Conservation (phyloP, 352 stramenopile genomes). For the Phytophthora pluvialis region DNA sequence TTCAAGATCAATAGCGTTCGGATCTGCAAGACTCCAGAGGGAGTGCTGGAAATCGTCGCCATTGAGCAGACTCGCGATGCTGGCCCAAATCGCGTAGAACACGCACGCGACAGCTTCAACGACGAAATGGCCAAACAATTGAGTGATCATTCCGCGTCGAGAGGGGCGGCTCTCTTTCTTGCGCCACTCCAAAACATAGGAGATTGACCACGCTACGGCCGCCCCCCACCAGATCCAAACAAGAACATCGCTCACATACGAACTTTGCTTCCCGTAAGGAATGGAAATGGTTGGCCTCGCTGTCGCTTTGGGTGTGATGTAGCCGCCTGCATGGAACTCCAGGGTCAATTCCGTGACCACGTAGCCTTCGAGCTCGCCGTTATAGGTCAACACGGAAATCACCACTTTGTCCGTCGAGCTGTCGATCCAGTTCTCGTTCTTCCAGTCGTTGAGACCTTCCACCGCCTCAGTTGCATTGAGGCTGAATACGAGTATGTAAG, state of each 20-base stretch:
- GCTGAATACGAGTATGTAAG: slow-evolving; percentile 34
- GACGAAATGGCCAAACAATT: slow-evolving; percentile 14
- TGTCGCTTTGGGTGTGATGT: slow-evolving; percentile 27
- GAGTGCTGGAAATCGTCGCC: slow-evolving; percentile 42
- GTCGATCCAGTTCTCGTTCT: slow-evolving; percentile 38
- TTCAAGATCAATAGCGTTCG: slow-evolving; percentile 1
- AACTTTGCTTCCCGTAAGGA: slow-evolving; percentile 29
- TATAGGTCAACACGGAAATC: slow-evolving; percentile 51
- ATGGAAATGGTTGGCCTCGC: slow-evolving; percentile 33
- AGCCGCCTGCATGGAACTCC: slow-evolving; percentile 42
- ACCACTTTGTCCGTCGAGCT: slow-evolving; percentile 35
- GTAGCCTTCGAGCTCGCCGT: slow-evolving; percentile 51
- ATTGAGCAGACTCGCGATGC: slow-evolving; percentile 42
- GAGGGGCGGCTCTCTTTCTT: slow-evolving; percentile 14
- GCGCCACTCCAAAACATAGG: slow-evolving; percentile 13
- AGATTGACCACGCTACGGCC: slow-evolving; percentile 11
- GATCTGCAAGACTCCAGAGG: slow-evolving; percentile 22
- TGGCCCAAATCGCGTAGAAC: slow-evolving; percentile 54
- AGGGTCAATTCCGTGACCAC: slow-evolving; percentile 37
- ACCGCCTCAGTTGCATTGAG: slow-evolving; percentile 35
- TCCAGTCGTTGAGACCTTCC: slow-evolving; percentile 27
- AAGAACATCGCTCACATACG: slow-evolving; percentile 20
- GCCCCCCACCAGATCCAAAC: slow-evolving; percentile 24
- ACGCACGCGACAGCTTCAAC: slow-evolving; percentile 16
- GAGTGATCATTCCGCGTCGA: slow-evolving; percentile 6